A percentile compares a stretch with the other conserved stretches of the same genome.
Evolutionary conservation across 208 protist genomes (phyloP).

Genomic region (Leishmania tarentolae): DNA sequence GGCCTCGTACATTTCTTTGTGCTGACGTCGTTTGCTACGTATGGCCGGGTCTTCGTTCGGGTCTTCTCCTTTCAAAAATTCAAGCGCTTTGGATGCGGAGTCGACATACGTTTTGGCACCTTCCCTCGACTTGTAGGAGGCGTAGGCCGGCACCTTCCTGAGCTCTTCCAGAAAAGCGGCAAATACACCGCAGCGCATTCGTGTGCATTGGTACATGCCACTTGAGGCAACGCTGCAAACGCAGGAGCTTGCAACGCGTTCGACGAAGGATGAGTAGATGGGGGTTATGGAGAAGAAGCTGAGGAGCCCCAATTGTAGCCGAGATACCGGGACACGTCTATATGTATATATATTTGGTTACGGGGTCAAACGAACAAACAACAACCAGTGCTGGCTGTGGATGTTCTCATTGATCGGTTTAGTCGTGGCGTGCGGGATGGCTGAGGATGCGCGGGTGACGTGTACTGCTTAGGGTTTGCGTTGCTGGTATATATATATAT

Average conservation of each 20-base stretch:
- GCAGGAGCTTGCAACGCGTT: too few relatives aligned
- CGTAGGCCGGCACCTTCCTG: conserved; percentile 43
- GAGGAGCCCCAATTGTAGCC: not conserved
- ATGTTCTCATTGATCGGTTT: not conserved
- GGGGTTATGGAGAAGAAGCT: not conserved
- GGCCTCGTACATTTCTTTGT: conserved; percentile 66
- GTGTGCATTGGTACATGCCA: conserved; percentile 44
- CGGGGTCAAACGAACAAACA: too few relatives aligned
- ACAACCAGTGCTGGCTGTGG: not conserved
- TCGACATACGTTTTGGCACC: conserved; percentile 36
- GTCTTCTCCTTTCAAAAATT: conserved; percentile 58
- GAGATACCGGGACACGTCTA: not conserved
- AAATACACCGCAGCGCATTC: conserved; percentile 33
- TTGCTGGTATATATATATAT: too few relatives aligned
- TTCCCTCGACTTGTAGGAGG: conserved; percentile 32
- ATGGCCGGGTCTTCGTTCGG: conserved; percentile 38
- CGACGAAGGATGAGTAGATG: not conserved
- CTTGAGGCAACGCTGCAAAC: not conserved
- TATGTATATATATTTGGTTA: too few relatives aligned
- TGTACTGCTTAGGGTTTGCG: not conserved
- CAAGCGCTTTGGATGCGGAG: conserved; percentile 37
- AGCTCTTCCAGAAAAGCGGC: conserved; percentile 50
- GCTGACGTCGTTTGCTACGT: conserved; percentile 47
- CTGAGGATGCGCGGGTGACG: not conserved
- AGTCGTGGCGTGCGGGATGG: not conserved